Conservation (phyloP, 495 filamentous ascomycete species). For the Neurospora sublineolata region DNA sequence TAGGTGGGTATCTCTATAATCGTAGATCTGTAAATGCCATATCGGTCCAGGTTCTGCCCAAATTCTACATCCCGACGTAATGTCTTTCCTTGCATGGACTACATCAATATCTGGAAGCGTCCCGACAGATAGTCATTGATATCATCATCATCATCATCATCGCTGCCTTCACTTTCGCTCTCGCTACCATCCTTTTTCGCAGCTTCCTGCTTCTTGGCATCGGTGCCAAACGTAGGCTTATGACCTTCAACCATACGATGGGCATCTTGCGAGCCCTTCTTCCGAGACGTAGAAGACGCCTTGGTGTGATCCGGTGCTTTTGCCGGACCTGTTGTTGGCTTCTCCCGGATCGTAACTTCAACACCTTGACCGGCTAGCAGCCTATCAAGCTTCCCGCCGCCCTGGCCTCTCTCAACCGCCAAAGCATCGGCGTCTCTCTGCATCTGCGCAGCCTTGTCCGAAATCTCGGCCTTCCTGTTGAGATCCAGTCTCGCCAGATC, state of each 20-base stretch:
- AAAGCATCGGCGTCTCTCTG: constrained; percentile 30
- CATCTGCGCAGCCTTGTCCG: constrained; percentile 14
- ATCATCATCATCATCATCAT: constrained; percentile 10
- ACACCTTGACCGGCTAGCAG: constrained; percentile 6
- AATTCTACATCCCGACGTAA: neutral
- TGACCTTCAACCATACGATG: constrained; percentile 41
- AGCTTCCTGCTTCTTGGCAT: constrained; percentile 7
- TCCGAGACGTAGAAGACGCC: neutral
- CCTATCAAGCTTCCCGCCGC: neutral
- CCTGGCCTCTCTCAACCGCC: constrained; percentile 44
- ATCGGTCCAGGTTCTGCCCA: neutral
- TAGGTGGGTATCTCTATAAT: neutral
- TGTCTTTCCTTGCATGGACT: neutral
- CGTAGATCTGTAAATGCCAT: neutral
- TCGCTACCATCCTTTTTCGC: neutral
- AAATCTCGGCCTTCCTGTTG: constrained; percentile 4
- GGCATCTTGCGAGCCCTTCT: constrained; percentile 12
- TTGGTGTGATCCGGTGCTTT: constrained; percentile 11
- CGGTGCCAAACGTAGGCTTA: constrained; percentile 22
- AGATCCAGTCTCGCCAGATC: constrained; percentile 9
- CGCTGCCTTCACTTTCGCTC: neutral
- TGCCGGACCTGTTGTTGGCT: constrained; percentile 20
- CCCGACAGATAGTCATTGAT: neutral
- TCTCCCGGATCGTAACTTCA: constrained; percentile 41
- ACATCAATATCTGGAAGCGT: neutral